A percentile compares a stretch with the other conserved stretches of the same genome.
phyloP scores from a whole-genome alignment of 2,329 filamentous ascomycete species.

The Venturia aucupariae region DNA sequence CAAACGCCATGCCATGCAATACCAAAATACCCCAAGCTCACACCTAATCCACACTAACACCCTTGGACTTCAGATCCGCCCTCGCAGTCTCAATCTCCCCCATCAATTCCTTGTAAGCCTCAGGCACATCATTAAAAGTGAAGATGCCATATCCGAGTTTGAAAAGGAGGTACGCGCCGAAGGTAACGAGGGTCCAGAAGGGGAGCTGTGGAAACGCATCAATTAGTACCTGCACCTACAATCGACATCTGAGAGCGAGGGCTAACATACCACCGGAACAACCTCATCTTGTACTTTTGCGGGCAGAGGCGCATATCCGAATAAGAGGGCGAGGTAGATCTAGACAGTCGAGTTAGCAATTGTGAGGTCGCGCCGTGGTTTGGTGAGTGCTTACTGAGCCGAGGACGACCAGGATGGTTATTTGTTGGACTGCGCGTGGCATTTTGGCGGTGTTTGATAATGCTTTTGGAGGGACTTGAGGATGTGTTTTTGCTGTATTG shows the following conservation, averaged over 20 bases:
- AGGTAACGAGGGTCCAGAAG: slow-evolving; percentile 83
- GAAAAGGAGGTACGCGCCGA: slow-evolving; percentile 86
- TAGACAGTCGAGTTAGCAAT: slow-evolving; percentile 33
- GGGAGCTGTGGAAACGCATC: slow-evolving; percentile 54
- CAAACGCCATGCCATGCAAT: slow-evolving; percentile 11
- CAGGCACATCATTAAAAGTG: slow-evolving; percentile 92
- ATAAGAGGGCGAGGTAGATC: slow-evolving; percentile 82
- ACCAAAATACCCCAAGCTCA: slow-evolving; percentile 15
- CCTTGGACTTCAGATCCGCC: slow-evolving; percentile 61
- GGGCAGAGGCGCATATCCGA: slow-evolving; percentile 75
- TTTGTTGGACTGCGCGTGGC: slow-evolving; percentile 89
- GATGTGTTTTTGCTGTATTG: neutral
- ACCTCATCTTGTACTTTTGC: slow-evolving; percentile 70
- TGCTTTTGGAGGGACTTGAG: neutral
- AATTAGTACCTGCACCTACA: too few relatives aligned
- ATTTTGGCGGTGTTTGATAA: slow-evolving; percentile 38
- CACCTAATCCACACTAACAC: slow-evolving; percentile 65
- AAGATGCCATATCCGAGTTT: slow-evolving; percentile 87
- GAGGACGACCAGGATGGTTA: slow-evolving; percentile 78
- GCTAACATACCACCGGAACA: slow-evolving; percentile 69
- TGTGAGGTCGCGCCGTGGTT: neutral
- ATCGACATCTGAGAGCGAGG: neutral
- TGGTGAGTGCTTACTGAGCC: slow-evolving; percentile 59
- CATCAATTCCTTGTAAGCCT: slow-evolving; percentile 84
- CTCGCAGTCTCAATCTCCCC: slow-evolving; percentile 71